Evolutionary conservation across 192 early-diverging fungal genomes (phyloP).

Genomic region (Backusella circina): DNA sequence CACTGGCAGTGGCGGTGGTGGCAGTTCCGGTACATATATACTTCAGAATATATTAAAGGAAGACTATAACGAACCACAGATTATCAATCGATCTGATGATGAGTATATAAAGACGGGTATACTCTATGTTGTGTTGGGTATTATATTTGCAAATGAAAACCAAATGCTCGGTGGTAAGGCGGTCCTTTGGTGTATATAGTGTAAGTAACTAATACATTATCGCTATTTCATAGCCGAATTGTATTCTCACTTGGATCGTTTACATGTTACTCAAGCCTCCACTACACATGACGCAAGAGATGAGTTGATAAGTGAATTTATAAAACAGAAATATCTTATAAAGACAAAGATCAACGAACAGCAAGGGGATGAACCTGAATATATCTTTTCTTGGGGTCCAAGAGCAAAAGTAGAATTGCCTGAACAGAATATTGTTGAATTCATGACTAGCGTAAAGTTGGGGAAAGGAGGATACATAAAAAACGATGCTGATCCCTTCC

Average conservation of each 20-base stretch:
- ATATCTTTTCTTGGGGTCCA: conserved; percentile 57
- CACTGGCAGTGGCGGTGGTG: background rate
- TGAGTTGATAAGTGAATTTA: conserved; percentile 34
- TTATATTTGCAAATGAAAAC: conserved; percentile 57
- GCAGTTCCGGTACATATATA: conserved; percentile 36
- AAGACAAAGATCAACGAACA: conserved; percentile 27
- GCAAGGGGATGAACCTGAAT: conserved; percentile 26
- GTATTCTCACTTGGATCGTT: conserved; percentile 19
- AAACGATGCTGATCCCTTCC: background rate
- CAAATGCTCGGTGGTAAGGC: conserved; percentile 43
- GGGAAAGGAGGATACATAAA: too few species aligned
- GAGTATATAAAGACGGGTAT: conserved; percentile 47
- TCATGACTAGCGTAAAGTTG: conserved; percentile 55
- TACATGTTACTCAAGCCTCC: conserved; percentile 23
- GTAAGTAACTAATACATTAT: background rate
- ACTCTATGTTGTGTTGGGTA: conserved; percentile 50
- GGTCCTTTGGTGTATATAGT: too few species aligned
- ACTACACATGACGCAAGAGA: conserved; percentile 34
- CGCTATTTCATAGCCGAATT: conserved; percentile 4
- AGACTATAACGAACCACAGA: conserved; percentile 20
- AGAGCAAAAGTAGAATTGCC: conserved; percentile 56
- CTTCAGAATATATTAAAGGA: conserved; percentile 40
- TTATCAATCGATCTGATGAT: conserved; percentile 40
- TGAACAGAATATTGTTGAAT: conserved; percentile 47
- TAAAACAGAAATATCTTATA: conserved; percentile 50